phyloP scores from a whole-genome alignment of 2,329 filamentous ascomycete species.

The Arthrocladium fulminans region DNA sequence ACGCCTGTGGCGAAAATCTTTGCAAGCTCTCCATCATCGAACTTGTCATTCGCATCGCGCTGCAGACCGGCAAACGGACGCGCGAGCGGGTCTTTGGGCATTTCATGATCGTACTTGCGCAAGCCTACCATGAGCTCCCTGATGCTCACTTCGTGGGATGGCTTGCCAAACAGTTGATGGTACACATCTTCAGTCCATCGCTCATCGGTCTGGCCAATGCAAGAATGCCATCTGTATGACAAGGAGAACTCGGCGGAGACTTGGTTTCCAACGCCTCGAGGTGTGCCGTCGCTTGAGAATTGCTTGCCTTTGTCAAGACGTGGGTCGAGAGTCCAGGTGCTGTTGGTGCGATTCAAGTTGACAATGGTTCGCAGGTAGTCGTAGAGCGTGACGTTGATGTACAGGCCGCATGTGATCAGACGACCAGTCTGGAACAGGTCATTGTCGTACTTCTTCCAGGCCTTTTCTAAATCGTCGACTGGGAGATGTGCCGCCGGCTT shows the following conservation, averaged over 20 bases:
- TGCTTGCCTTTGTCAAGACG: slow-evolving; percentile 56
- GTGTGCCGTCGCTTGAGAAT: slow-evolving; percentile 49
- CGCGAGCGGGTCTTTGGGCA: slow-evolving; percentile 58
- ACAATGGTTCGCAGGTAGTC: slow-evolving; percentile 74
- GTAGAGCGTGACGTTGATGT: slow-evolving; percentile 67
- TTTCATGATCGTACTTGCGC: slow-evolving; percentile 51
- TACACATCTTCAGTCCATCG: slow-evolving; percentile 71
- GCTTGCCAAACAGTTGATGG: slow-evolving; percentile 51
- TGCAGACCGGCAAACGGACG: slow-evolving; percentile 59
- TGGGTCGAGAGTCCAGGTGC: slow-evolving; percentile 73
- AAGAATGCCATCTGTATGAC: slow-evolving; percentile 78
- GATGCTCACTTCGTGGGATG: slow-evolving; percentile 47
- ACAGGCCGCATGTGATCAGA: slow-evolving; percentile 64
- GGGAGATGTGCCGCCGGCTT: slow-evolving; percentile 48
- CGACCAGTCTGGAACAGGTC: slow-evolving; percentile 72
- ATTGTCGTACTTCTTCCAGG: slow-evolving; percentile 63
- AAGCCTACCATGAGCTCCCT: slow-evolving; percentile 56
- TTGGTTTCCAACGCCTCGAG: slow-evolving; percentile 67
- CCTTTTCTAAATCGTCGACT: slow-evolving; percentile 40
- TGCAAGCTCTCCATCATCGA: slow-evolving; percentile 67
- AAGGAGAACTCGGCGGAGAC: slow-evolving; percentile 83
- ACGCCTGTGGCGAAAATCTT: slow-evolving; percentile 58
- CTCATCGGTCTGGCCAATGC: slow-evolving; percentile 65
- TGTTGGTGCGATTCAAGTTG: slow-evolving; percentile 62
- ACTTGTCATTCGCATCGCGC: slow-evolving; percentile 57